phyloP scores from a whole-genome alignment of 1,139 yeast species.

The Pneumocystis oryctolagi region DNA sequence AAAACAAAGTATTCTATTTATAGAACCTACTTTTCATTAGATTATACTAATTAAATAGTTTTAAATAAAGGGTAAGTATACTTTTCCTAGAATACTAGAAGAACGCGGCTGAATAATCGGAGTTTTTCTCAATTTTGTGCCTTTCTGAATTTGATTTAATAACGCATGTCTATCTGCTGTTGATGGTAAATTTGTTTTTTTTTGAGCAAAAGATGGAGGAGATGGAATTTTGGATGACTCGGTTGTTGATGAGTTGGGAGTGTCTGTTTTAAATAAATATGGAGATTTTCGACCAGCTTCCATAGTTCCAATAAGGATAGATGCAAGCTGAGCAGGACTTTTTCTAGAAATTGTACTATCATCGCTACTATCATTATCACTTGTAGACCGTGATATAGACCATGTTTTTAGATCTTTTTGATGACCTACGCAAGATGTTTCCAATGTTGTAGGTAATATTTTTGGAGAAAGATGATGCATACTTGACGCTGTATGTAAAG shows the following conservation, averaged over 20 bases:
- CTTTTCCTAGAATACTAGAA: constrained; percentile 14
- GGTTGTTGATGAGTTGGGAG: constrained; percentile 12
- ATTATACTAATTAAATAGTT: background rate
- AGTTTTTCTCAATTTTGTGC: constrained; percentile 58
- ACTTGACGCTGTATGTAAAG: background rate
- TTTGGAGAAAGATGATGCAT: background rate
- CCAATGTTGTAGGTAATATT: background rate
- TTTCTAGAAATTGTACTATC: background rate
- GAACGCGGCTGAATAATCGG: constrained; percentile 53
- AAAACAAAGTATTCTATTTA: background rate
- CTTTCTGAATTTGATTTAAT: constrained; percentile 74
- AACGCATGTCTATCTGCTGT: constrained; percentile 47
- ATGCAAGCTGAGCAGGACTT: constrained; percentile 33
- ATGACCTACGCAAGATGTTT: background rate
- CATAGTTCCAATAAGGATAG: constrained; percentile 51
- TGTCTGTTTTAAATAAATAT: constrained; percentile 15
- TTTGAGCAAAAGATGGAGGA: constrained; percentile 11
- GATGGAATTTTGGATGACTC: constrained; percentile 1
- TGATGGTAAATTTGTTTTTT: constrained; percentile 16
- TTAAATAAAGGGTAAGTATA: background rate
- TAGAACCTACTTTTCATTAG: background rate
- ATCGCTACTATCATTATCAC: constrained; percentile 7
- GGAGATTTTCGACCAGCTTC: constrained; percentile 18
- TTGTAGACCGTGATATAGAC: constrained; percentile 2
- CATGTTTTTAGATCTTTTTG: background rate